These are phyloP conservation scores for Paraphaeosphaeria sporulosa DNA, from an alignment of 2,329 filamentous ascomycete genomes.

Conservation along the genomic window DNA sequence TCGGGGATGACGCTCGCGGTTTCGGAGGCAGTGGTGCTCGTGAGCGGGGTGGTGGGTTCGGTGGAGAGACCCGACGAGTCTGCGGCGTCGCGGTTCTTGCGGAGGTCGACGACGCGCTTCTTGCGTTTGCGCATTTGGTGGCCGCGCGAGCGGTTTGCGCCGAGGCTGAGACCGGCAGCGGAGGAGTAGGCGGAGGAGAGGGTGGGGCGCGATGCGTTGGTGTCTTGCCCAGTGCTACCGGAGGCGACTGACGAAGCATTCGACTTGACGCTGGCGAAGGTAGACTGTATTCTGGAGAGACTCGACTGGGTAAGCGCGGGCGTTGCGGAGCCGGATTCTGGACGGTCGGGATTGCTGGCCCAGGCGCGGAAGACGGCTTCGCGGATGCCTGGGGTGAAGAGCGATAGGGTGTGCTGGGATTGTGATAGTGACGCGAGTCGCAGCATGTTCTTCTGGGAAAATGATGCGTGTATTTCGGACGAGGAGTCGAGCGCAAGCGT, in stretches of 20 bases:
- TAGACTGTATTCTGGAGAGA: constrained; percentile 57
- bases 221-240: constrained; percentile 57
- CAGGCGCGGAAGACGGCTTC: constrained; percentile 93
- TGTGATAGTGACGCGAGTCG: constrained; percentile 83
- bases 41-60: constrained; percentile 56
- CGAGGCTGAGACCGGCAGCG: constrained; percentile 68
- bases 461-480: constrained; percentile 84
- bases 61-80: constrained; percentile 61
- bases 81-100: constrained; percentile 64
- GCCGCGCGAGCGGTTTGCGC: constrained; percentile 66
- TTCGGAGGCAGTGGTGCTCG: constrained; percentile 65
- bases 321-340: constrained; percentile 60
- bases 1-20: constrained; percentile 56
- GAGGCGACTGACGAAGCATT: constrained; percentile 44
- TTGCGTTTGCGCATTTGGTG: constrained; percentile 78
- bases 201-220: constrained; percentile 70
- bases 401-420: constrained; percentile 86
- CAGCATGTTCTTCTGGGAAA: constrained; percentile 93
- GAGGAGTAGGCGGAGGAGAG: constrained; percentile 69
- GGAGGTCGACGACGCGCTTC: constrained; percentile 81
- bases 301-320: constrained; percentile 54
- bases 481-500: constrained; percentile 80
- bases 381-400: constrained; percentile 89
- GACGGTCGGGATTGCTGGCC: constrained; percentile 78
- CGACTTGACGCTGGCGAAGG: constrained; percentile 57